Percentiles rank a stretch among this genome's conserved stretches.
These are phyloP conservation scores for Clitopilus passeckerianus DNA, from an alignment of 768 basidiomycete genomes.

Conservation along the genomic window DNA sequence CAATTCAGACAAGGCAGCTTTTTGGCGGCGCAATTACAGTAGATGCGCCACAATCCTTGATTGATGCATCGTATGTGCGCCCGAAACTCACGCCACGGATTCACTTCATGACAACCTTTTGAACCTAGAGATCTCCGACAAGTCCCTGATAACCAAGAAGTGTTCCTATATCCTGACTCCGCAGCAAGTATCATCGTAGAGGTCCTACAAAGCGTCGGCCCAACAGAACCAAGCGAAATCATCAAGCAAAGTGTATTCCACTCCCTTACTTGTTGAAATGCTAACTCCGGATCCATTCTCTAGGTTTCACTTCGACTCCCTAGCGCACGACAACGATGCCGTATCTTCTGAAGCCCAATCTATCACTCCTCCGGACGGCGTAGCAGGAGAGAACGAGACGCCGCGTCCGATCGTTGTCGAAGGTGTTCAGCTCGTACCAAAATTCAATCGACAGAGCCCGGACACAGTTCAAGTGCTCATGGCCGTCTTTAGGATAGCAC, in stretches of 20 bases:
- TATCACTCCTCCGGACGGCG: constrained; percentile 16
- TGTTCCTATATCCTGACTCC: constrained; percentile 70
- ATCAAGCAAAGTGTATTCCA: constrained; percentile 36
- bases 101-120: too few species aligned
- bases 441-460: constrained; percentile 59
- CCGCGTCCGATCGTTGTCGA: constrained; percentile 56
- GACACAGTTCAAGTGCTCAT: constrained; percentile 77
- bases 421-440: constrained; percentile 70
- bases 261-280: not conserved
- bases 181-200: constrained; percentile 80
- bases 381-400: constrained; percentile 43
- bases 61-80: constrained; percentile 81
- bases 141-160: constrained; percentile 93
- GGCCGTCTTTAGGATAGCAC: constrained; percentile 73
- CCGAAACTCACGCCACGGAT: not conserved
- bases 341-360: constrained; percentile 38
- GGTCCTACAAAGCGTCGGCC: constrained; percentile 69
- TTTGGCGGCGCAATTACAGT: constrained; percentile 87
- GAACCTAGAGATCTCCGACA: constrained; percentile 55
- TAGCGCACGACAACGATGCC: constrained; percentile 90
- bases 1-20: constrained; percentile 36
- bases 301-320: constrained; percentile 88
- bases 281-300: not conserved
- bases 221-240: constrained; percentile 52
- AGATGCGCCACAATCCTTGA: constrained; percentile 45